These are phyloP conservation scores for Phlebiopsis gigantea DNA, from an alignment of 768 basidiomycete species.

Conservation along the genomic window DNA sequence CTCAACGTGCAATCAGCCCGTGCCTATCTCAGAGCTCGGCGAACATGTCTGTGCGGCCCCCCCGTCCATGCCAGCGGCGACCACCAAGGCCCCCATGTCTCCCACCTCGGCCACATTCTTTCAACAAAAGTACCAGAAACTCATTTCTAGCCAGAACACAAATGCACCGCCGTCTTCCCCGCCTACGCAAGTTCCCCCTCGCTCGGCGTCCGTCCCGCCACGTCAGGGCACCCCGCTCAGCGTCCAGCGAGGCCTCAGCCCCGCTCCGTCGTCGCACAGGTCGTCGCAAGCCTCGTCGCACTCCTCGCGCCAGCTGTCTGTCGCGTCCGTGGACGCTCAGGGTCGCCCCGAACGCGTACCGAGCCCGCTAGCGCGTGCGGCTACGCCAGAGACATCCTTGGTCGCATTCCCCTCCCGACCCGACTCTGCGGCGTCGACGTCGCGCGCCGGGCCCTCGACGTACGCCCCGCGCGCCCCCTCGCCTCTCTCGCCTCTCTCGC, in stretches of 20 bases:
- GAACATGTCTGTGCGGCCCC: constrained; percentile 68
- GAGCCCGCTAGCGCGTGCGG: constrained; percentile 13
- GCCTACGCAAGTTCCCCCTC: background rate
- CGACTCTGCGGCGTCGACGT: background rate
- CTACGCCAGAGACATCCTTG: constrained; percentile 7
- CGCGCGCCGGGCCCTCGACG: constrained; percentile 12
- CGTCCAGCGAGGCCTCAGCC: background rate
- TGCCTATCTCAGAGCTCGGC: constrained; percentile 67
- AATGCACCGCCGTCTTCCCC: constrained; percentile 1
- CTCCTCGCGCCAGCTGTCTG: constrained; percentile 20
- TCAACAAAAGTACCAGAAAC: constrained; percentile 45
- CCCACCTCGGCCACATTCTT: constrained; percentile 40
- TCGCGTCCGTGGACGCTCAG: constrained; percentile 14
- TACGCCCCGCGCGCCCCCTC: constrained; percentile 4
- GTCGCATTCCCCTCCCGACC: constrained; percentile 18
- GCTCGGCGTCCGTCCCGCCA: constrained; percentile 7
- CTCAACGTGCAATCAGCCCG: constrained; percentile 65
- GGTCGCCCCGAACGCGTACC: constrained; percentile 19
- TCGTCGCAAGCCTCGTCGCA: constrained; percentile 1
- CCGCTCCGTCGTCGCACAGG: background rate
- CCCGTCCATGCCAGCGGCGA: constrained; percentile 38
- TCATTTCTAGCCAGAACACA: constrained; percentile 25
- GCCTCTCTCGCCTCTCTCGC: background rate
- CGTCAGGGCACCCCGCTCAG: constrained; percentile 18
- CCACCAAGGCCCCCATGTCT: constrained; percentile 32